phyloP scores from a whole-genome alignment of 768 basidiomycete species.

The Boletellus ananiceps region DNA sequence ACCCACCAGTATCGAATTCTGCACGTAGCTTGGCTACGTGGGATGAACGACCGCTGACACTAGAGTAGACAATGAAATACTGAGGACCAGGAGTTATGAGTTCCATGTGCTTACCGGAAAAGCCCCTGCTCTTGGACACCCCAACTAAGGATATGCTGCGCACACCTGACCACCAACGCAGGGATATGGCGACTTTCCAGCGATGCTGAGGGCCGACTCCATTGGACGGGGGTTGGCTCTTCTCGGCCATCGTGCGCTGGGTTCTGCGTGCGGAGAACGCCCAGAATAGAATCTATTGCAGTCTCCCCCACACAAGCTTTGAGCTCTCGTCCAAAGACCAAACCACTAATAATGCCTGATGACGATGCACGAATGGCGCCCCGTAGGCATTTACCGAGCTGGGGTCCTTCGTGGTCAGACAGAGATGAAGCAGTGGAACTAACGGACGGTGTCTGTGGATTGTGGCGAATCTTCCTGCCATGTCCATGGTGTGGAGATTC shows the following conservation, averaged over 20 bases:
- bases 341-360: conserved; percentile 38
- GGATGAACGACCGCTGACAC: conserved; percentile 78
- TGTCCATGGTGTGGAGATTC: conserved; percentile 21
- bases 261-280: conserved; percentile 6
- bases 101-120: conserved; percentile 58
- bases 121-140: conserved; percentile 83
- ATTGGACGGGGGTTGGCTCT: not conserved
- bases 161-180: conserved; percentile 75
- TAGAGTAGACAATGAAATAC: conserved; percentile 27
- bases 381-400: conserved; percentile 54
- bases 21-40: conserved; percentile 70
- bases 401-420: conserved; percentile 47
- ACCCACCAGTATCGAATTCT: conserved; percentile 78
- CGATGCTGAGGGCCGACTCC: conserved; percentile 20
- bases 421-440: conserved; percentile 48
- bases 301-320: conserved; percentile 53
- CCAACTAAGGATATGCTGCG: conserved; percentile 78
- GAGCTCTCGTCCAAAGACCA: conserved; percentile 68
- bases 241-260: not conserved
- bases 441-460: conserved; percentile 58
- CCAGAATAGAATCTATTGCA: conserved; percentile 34
- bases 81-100: not conserved
- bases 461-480: conserved; percentile 43
- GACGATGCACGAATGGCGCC: conserved; percentile 41
- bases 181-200: conserved; percentile 57